Conservation (phyloP, 345 rosid genomes). For the Toxicodendron radicans region DNA sequence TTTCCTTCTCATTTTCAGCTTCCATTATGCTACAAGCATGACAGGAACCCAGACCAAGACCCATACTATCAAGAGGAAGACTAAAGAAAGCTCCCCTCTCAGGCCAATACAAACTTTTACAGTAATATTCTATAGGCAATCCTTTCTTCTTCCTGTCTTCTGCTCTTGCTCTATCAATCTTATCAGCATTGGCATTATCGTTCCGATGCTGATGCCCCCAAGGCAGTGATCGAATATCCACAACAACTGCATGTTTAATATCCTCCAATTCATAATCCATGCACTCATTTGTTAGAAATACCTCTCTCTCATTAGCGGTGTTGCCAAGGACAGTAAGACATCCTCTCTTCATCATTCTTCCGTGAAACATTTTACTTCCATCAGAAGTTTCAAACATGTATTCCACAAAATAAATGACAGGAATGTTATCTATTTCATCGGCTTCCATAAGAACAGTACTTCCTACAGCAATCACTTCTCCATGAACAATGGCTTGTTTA, state of each 20-base stretch:
- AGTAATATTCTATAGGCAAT: constrained; percentile 49
- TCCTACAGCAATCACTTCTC: constrained; percentile 50
- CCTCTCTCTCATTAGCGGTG: constrained; percentile 62
- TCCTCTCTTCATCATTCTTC: constrained; percentile 51
- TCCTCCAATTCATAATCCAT: constrained; percentile 42
- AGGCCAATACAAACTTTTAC: constrained; percentile 62
- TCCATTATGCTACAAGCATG: constrained; percentile 45
- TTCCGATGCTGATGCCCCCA: constrained; percentile 70
- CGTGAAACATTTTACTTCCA: constrained; percentile 61
- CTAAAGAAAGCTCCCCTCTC: constrained; percentile 67
- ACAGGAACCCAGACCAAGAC: constrained; percentile 52
- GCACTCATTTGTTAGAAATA: constrained; percentile 59
- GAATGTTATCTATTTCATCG: constrained; percentile 38
- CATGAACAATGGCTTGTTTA: constrained; percentile 47
- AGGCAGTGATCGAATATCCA: constrained; percentile 48
- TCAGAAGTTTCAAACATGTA: constrained; percentile 55
- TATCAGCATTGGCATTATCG: constrained; percentile 37
- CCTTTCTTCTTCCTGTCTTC: constrained; percentile 55
- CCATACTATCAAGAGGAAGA: constrained; percentile 46
- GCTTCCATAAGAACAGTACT: constrained; percentile 43
- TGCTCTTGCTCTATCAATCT: constrained; percentile 47
- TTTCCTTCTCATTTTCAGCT: constrained; percentile 31
- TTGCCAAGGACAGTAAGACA: constrained; percentile 58
- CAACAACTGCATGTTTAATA: constrained; percentile 36
- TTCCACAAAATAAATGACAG: constrained; percentile 58